phyloP scores from a whole-genome alignment of 2,329 filamentous ascomycete species.

The Didymella pomorum region DNA sequence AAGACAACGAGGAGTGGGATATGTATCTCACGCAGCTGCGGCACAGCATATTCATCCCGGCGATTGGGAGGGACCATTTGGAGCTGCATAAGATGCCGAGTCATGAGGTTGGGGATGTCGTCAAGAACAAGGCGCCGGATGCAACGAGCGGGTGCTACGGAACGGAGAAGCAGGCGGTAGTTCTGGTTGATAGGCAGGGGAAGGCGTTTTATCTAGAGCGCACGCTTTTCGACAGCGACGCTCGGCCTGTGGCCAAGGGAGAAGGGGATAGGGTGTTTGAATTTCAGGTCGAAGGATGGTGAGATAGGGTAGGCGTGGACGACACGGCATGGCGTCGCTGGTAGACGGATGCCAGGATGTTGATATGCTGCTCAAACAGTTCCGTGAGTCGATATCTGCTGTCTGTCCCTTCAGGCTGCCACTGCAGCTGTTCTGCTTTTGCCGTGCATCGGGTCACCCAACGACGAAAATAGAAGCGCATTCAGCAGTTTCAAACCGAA shows the following conservation, averaged over 20 bases:
- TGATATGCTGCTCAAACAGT: no score
- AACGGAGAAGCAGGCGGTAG: constrained; percentile 70
- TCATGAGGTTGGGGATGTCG: constrained; percentile 53
- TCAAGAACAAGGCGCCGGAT: constrained; percentile 45
- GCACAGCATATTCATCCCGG: constrained; percentile 68
- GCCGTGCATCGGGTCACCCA: no score
- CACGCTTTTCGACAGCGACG: constrained; percentile 65
- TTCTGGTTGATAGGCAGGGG: constrained; percentile 64
- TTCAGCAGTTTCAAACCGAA: no score
- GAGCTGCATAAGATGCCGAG: constrained; percentile 49
- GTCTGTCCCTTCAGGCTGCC: no score
- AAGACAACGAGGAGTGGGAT: constrained; percentile 60
- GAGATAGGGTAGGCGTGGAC: background rate
- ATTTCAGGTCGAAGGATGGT: constrained; percentile 59
- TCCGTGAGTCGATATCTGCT: no score
- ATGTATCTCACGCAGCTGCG: constrained; percentile 64
- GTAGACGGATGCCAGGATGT: no score
- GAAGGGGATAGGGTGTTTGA: constrained; percentile 58
- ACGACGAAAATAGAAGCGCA: no score
- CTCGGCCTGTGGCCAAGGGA: constrained; percentile 55
- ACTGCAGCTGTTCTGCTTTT: no score
- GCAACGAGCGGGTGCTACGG: constrained; percentile 64
- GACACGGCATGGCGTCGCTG: no score
- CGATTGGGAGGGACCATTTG: constrained; percentile 59
- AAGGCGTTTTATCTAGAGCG: constrained; percentile 69